A percentile compares a stretch with the other conserved stretches of the same genome.
Conservation (phyloP, 2,329 filamentous ascomycete genomes). For the Pleoardoris graminearum region DNA sequence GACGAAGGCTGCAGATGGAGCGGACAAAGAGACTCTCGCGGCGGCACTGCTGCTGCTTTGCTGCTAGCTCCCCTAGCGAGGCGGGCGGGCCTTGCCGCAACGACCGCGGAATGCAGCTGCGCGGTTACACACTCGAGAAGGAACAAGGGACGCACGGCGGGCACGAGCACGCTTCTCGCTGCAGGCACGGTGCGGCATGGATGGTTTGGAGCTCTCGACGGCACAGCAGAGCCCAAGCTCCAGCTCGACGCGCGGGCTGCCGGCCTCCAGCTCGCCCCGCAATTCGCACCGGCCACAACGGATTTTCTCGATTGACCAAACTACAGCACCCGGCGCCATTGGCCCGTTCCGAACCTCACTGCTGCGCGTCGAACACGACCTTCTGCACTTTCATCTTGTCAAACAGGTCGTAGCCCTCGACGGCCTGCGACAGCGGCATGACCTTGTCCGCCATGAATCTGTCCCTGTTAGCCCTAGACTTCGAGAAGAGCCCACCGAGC, state of each 20-base stretch:
- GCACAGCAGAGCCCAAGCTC: neutral
- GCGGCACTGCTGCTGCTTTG: conserved; percentile 14
- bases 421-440: conserved; percentile 54
- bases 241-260: conserved; percentile 1
- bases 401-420: conserved; percentile 58
- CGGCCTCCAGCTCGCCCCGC: neutral
- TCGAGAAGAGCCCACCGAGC: neutral
- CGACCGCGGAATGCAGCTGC: conserved; percentile 21
- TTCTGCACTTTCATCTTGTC: conserved; percentile 59
- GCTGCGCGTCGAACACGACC: conserved; percentile 54
- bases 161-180: neutral
- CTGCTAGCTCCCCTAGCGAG: conserved; percentile 39
- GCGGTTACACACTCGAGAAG: neutral
- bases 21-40: conserved; percentile 26
- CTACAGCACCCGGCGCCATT: neutral
- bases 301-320: neutral
- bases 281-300: conserved; percentile 1
- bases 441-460: conserved; percentile 59
- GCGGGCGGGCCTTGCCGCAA: conserved; percentile 33
- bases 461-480: conserved; percentile 6
- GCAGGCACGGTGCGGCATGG: conserved; percentile 5
- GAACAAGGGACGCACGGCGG: neutral
- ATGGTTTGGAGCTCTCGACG: neutral
- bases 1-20: conserved; percentile 20
- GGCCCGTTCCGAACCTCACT: conserved; percentile 26